Conservation (phyloP, 495 filamentous ascomycete species). For the Amniculicola lignicola region DNA sequence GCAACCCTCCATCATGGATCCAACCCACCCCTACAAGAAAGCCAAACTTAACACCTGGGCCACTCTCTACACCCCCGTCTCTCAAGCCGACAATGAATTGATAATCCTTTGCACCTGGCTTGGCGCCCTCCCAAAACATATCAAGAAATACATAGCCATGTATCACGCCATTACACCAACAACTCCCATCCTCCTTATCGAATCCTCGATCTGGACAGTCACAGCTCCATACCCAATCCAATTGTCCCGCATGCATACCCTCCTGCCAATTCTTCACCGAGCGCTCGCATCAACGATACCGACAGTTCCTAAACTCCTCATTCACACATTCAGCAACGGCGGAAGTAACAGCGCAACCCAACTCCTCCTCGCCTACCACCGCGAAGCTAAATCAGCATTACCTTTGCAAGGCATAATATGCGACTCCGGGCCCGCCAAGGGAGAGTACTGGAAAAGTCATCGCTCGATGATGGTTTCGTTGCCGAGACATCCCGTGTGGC, state of each 20-base stretch:
- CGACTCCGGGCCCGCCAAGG: conserved; percentile 1
- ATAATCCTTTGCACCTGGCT: conserved; percentile 36
- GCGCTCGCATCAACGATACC: not conserved
- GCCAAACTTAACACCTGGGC: not conserved
- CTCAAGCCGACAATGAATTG: conserved; percentile 9
- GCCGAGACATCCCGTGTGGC: not conserved
- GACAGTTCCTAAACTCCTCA: not conserved
- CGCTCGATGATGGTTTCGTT: not conserved
- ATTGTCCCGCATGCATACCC: not conserved
- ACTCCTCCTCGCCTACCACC: not conserved
- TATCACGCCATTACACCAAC: conserved; percentile 28
- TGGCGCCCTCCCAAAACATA: conserved; percentile 30
- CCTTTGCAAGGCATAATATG: conserved; percentile 6
- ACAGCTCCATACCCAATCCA: not conserved
- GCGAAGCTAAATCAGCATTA: not conserved
- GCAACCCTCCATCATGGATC: no score
- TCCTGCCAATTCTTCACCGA: not conserved
- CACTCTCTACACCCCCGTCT: conserved; percentile 21
- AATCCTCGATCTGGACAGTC: conserved; percentile 18
- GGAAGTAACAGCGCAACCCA: conserved; percentile 3
- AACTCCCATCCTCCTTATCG: conserved; percentile 33
- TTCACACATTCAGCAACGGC: conserved; percentile 11
- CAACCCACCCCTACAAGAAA: not conserved
- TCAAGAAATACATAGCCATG: conserved; percentile 31
- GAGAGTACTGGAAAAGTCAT: conserved; percentile 11